Conservation (phyloP, 768 basidiomycete species). For the Dacryopinax primogenitus region DNA sequence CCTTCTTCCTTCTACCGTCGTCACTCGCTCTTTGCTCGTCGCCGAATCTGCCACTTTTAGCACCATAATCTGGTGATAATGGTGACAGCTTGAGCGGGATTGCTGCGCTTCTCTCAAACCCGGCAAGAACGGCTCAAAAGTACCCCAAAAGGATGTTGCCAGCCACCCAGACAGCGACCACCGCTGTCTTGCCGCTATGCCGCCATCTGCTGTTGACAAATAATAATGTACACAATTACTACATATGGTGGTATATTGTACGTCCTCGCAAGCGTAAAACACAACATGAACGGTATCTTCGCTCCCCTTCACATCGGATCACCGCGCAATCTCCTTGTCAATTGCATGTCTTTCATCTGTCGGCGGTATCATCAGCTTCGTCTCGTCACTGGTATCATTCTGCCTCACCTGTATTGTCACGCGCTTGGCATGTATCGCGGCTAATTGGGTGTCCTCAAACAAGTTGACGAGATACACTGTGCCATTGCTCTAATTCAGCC, state of each 20-base stretch:
- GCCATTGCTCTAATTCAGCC: neutral
- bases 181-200: neutral
- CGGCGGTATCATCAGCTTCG: neutral
- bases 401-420: conserved; percentile 17
- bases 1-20: neutral
- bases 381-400: neutral
- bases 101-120: neutral
- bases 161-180: neutral
- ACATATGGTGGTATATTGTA: too few species aligned
- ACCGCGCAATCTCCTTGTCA: conserved; percentile 5
- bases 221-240: too few species aligned
- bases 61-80: neutral
- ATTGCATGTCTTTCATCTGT: conserved; percentile 17
- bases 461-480: neutral
- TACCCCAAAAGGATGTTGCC: too few species aligned
- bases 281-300: too few species aligned
- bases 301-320: neutral
- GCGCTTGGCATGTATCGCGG: conserved; percentile 22
- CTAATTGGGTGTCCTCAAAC: conserved; percentile 11
- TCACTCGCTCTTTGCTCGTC: neutral
- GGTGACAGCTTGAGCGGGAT: neutral
- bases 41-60: neutral
- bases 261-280: too few species aligned
- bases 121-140: neutral
- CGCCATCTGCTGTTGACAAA: too few species aligned